A percentile compares a stretch with the other conserved stretches of the same genome.
phyloP scores from a whole-genome alignment of 176 grass and related monocot genomes.

The Tillandsia fasciculata region DNA sequence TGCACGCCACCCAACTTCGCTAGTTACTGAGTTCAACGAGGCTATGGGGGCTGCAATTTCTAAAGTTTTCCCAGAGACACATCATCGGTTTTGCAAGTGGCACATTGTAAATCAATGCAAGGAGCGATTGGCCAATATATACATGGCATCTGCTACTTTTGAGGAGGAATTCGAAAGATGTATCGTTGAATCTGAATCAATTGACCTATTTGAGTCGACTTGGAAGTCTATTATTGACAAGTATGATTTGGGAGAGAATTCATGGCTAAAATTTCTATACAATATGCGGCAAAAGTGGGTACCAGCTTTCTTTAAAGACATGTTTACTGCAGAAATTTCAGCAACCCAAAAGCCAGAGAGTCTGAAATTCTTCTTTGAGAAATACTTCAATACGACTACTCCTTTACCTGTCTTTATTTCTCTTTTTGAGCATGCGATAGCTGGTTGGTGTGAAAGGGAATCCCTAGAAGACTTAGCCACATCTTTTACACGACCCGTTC shows the following conservation, averaged over 20 bases:
- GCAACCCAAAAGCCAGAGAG: slow-evolving; percentile 58
- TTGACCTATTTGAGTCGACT: slow-evolving; percentile 47
- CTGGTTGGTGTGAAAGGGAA: slow-evolving; percentile 50
- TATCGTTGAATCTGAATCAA: slow-evolving; percentile 55
- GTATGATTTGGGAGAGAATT: slow-evolving; percentile 77
- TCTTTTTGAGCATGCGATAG: slow-evolving; percentile 58
- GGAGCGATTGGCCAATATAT: slow-evolving; percentile 61
- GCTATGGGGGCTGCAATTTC: slow-evolving; percentile 58
- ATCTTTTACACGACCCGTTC: slow-evolving; percentile 47
- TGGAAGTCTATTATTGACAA: slow-evolving; percentile 67
- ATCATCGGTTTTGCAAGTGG: slow-evolving; percentile 86
- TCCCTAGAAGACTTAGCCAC: slow-evolving; percentile 56
- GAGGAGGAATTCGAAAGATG: slow-evolving; percentile 72
- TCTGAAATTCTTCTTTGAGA: slow-evolving; percentile 84
- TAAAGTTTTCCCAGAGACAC: slow-evolving; percentile 60
- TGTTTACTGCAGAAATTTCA: slow-evolving; percentile 72
- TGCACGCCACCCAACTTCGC: slow-evolving; percentile 38
- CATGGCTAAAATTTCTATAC: slow-evolving; percentile 81
- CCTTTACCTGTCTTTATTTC: slow-evolving; percentile 45
- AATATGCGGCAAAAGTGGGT: slow-evolving; percentile 84
- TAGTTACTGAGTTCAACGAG: slow-evolving; percentile 77
- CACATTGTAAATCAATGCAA: slow-evolving; percentile 69
- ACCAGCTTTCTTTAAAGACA: slow-evolving; percentile 61
- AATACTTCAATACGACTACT: slow-evolving; percentile 43
- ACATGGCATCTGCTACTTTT: slow-evolving; percentile 50